These are phyloP conservation scores for Lactarius indigo DNA, from an alignment of 768 basidiomycete genomes.

Conservation along the genomic window DNA sequence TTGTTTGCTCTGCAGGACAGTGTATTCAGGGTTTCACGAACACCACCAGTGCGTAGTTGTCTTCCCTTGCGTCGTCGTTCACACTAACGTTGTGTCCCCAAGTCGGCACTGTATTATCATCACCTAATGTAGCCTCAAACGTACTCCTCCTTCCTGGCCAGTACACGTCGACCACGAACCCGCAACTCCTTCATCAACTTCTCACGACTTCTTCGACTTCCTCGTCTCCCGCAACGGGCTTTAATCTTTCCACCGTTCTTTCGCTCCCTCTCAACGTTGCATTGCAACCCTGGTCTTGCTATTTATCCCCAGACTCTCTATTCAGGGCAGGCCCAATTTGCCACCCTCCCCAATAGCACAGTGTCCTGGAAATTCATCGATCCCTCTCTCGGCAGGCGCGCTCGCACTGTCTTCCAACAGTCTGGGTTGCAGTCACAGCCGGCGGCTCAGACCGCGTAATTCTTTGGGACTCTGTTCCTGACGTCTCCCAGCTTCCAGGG, in stretches of 20 bases:
- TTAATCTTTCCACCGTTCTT: slow-evolving; percentile 51
- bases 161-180: slow-evolving; percentile 68
- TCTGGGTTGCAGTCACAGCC: slow-evolving; percentile 63
- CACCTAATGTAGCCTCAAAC: slow-evolving; percentile 47
- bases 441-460: slow-evolving; percentile 58
- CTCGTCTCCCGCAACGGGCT: slow-evolving; percentile 58
- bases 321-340: slow-evolving; percentile 61
- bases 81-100: slow-evolving; percentile 30
- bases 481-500: slow-evolving; percentile 63
- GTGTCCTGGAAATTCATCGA: slow-evolving; percentile 39
- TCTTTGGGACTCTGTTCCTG: slow-evolving; percentile 77
- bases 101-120: slow-evolving; percentile 72
- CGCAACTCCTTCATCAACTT: slow-evolving; percentile 63
- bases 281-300: slow-evolving; percentile 64
- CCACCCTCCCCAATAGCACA: slow-evolving; percentile 50
- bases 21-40: slow-evolving; percentile 79
- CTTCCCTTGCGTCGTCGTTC: slow-evolving; percentile 23
- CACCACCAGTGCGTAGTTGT: slow-evolving; percentile 51
- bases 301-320: slow-evolving; percentile 62
- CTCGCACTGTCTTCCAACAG: slow-evolving; percentile 63
- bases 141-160: slow-evolving; percentile 73
- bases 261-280: slow-evolving; percentile 66
- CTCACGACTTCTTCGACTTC: slow-evolving; percentile 63
- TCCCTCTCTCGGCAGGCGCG: slow-evolving; percentile 49
- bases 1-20: slow-evolving; percentile 87